Conservation (phyloP, 2,329 filamentous ascomycete genomes). For the Scopulariopsis brevicaulis region DNA sequence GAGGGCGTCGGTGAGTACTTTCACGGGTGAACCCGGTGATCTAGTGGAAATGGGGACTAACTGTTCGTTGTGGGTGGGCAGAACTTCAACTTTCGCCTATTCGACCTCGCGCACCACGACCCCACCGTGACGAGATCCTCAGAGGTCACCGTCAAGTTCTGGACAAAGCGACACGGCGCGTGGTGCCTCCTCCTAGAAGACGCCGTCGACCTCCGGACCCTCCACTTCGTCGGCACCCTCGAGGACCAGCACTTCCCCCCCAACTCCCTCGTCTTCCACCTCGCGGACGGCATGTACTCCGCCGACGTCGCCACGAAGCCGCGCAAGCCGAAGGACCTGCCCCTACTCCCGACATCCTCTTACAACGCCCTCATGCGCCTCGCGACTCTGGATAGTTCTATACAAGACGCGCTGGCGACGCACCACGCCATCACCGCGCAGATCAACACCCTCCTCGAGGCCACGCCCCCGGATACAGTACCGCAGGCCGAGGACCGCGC, state of each 20-base stretch:
- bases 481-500: conserved; percentile 38
- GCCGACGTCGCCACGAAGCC: conserved; percentile 51
- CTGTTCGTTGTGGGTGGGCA: conserved; percentile 11
- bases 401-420: conserved; percentile 78
- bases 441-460: conserved; percentile 50
- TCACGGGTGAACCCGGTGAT: too few species aligned
- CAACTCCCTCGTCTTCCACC: conserved; percentile 78
- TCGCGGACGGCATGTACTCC: conserved; percentile 78
- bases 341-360: conserved; percentile 53
- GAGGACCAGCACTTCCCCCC: conserved; percentile 60
- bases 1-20: conserved; percentile 49
- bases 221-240: conserved; percentile 71
- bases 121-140: conserved; percentile 55
- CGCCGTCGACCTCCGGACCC: conserved; percentile 53
- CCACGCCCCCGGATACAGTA: conserved; percentile 27
- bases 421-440: conserved; percentile 65
- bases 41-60: too few species aligned
- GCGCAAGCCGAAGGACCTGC: conserved; percentile 34
- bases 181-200: conserved; percentile 61
- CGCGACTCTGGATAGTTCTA: conserved; percentile 78
- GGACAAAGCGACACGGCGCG: conserved; percentile 48
- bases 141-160: conserved; percentile 58
- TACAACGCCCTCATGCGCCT: conserved; percentile 84
- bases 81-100: conserved; percentile 84
- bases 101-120: conserved; percentile 58